Conservation (phyloP, 2,329 filamentous ascomycete genomes). For the Podosphaera leucotricha region DNA sequence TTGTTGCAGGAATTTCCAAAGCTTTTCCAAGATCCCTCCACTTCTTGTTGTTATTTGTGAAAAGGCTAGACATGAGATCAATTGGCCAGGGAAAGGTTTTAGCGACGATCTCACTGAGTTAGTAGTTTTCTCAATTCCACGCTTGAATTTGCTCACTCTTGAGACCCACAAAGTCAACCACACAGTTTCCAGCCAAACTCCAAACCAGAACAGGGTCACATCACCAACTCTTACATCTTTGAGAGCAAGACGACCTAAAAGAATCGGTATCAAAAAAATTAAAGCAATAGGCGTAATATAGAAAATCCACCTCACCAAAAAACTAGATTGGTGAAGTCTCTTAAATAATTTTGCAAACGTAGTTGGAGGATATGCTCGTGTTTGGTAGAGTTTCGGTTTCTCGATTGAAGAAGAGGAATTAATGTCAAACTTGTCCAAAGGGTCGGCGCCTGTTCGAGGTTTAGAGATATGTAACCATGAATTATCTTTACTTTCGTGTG, state of each 20-base stretch:
- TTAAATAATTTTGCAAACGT: constrained; percentile 40
- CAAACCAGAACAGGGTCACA: constrained; percentile 70
- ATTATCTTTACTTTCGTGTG: constrained; percentile 11
- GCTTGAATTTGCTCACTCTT: constrained; percentile 21
- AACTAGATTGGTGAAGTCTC: constrained; percentile 38
- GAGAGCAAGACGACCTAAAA: constrained; percentile 38
- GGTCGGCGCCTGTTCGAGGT: constrained; percentile 29
- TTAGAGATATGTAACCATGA: constrained; percentile 9
- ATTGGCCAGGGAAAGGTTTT: constrained; percentile 40
- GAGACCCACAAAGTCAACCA: constrained; percentile 78
- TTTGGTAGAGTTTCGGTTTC: constrained; percentile 38
- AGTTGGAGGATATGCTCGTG: constrained; percentile 36
- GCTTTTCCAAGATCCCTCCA: constrained; percentile 76
- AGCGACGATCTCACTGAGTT: constrained; percentile 27
- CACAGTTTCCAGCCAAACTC: constrained; percentile 81
- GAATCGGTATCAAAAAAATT: constrained; percentile 41
- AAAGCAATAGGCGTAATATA: constrained; percentile 44
- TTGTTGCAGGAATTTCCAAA: constrained; percentile 60
- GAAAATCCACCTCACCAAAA: constrained; percentile 43
- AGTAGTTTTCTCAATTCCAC: neutral
- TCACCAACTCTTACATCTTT: constrained; percentile 42
- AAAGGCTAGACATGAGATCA: constrained; percentile 42
- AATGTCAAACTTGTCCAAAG: constrained; percentile 29
- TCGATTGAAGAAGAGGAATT: constrained; percentile 44
- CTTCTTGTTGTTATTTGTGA: constrained; percentile 72